Percentiles rank a stretch among this genome's conserved stretches.
These are phyloP conservation scores for Clonostachys chloroleuca DNA, from an alignment of 2,329 filamentous ascomycete species.

Conservation along the genomic window DNA sequence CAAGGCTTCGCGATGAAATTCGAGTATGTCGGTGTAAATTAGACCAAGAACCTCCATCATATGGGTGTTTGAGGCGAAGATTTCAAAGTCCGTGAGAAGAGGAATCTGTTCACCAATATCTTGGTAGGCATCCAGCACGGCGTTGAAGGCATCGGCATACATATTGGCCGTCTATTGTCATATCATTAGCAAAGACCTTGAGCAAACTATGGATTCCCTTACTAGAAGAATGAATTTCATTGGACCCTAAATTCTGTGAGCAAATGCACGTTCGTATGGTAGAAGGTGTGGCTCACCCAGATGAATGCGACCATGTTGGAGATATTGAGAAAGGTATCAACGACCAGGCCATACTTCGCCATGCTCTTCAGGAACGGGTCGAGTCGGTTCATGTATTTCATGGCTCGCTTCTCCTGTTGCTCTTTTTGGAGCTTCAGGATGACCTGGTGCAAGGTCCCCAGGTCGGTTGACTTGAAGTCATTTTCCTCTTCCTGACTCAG, in stretches of 20 bases:
- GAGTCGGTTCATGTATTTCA: slow-evolving; percentile 18
- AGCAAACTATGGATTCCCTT: neutral
- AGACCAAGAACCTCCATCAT: neutral
- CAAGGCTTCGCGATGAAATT: neutral
- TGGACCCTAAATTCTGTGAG: neutral
- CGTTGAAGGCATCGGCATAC: neutral
- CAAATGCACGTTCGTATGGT: neutral
- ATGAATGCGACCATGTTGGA: slow-evolving; percentile 14
- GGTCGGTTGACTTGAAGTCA: neutral
- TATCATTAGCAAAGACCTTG: neutral
- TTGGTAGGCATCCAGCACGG: neutral
- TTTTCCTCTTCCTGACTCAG: neutral
- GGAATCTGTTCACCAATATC: neutral
- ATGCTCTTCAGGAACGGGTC: slow-evolving; percentile 4
- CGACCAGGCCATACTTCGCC: slow-evolving; percentile 5
- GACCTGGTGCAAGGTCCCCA: neutral
- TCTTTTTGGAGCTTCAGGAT: slow-evolving; percentile 1
- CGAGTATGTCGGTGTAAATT: slow-evolving; percentile 1
- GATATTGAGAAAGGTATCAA: slow-evolving; percentile 5
- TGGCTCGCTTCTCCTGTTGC: neutral
- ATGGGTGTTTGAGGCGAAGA: neutral
- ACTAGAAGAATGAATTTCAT: slow-evolving; percentile 2
- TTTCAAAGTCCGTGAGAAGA: neutral
- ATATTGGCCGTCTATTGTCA: neutral
- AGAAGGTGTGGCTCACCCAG: slow-evolving; percentile 17